Conservation (phyloP, 352 stramenopile species). For the Elongisporangium anandrum region DNA sequence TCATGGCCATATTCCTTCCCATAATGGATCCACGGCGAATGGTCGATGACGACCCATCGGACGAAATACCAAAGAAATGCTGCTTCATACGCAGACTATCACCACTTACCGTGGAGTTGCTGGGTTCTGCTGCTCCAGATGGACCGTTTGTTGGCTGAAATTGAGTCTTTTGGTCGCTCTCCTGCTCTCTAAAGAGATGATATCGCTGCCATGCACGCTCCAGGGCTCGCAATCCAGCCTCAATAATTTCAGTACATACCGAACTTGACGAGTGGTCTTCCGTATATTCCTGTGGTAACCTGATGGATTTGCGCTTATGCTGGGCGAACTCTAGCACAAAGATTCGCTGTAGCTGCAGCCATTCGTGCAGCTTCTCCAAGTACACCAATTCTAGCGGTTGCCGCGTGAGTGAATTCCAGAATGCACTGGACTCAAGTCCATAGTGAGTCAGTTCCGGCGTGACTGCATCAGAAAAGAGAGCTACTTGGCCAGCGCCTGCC, state of each 20-base stretch:
- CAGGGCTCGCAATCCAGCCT: slow-evolving; percentile 1
- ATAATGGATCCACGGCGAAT: not conserved
- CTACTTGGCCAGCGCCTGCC: not conserved
- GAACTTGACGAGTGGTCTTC: not conserved
- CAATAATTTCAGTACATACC: not conserved
- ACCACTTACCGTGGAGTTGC: slow-evolving; percentile 10
- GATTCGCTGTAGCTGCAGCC: slow-evolving; percentile 30
- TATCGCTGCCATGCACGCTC: slow-evolving; percentile 22
- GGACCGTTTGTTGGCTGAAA: not conserved
- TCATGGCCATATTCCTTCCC: not conserved
- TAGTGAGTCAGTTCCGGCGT: not conserved
- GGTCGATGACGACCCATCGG: not conserved
- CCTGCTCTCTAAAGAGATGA: slow-evolving; percentile 10
- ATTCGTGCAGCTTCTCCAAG: slow-evolving; percentile 6
- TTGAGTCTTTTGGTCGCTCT: not conserved
- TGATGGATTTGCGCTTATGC: slow-evolving; percentile 11
- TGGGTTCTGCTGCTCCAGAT: slow-evolving; percentile 1
- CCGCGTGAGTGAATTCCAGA: slow-evolving; percentile 7
- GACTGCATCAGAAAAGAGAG: not conserved
- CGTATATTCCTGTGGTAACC: not conserved
- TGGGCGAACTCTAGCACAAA: slow-evolving; percentile 13
- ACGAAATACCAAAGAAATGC: slow-evolving; percentile 12
- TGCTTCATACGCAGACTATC: slow-evolving; percentile 18
- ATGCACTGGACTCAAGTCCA: slow-evolving; percentile 6
- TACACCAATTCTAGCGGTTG: slow-evolving; percentile 12